phyloP scores from a whole-genome alignment of 1,139 yeast species.

The Taiozyma sp. region DNA sequence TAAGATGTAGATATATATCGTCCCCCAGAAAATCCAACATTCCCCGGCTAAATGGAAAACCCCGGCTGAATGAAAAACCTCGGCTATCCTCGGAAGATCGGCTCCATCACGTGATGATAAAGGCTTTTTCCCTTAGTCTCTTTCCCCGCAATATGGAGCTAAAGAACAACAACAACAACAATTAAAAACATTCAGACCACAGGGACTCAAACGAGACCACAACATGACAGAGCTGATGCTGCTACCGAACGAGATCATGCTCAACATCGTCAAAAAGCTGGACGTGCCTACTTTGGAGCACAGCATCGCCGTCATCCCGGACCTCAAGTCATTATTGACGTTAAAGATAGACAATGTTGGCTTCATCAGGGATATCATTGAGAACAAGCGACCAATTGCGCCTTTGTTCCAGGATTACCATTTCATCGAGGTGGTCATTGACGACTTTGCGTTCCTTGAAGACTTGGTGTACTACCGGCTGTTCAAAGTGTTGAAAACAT shows the following conservation, averaged over 20 bases:
- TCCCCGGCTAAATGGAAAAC: too few relatives aligned
- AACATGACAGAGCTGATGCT: conserved; percentile 1
- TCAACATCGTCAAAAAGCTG: conserved; percentile 5
- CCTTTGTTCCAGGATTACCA: conserved; percentile 2
- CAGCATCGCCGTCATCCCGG: conserved; percentile 5
- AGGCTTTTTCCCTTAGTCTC: too few relatives aligned
- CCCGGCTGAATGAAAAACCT: too few relatives aligned
- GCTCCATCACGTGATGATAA: too few relatives aligned
- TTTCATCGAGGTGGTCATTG: conserved; percentile 3
- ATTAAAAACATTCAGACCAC: background rate
- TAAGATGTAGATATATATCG: too few relatives aligned
- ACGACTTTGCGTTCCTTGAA: conserved; percentile 3
- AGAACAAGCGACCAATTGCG: background rate
- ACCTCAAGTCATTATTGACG: conserved; percentile 5
- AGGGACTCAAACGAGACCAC: background rate
- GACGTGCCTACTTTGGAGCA: conserved; percentile 3
- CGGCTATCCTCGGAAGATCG: too few relatives aligned
- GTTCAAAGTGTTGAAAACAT: conserved; percentile 4
- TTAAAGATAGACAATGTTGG: background rate
- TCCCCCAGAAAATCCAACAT: too few relatives aligned
- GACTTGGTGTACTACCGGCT: conserved; percentile 4
- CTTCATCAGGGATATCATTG: conserved; percentile 2
- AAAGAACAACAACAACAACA: too few relatives aligned
- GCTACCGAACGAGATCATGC: conserved; percentile 9
- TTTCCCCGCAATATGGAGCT: background rate